Conservation (phyloP, 345 rosid genomes). For the Geranium brycei region DNA sequence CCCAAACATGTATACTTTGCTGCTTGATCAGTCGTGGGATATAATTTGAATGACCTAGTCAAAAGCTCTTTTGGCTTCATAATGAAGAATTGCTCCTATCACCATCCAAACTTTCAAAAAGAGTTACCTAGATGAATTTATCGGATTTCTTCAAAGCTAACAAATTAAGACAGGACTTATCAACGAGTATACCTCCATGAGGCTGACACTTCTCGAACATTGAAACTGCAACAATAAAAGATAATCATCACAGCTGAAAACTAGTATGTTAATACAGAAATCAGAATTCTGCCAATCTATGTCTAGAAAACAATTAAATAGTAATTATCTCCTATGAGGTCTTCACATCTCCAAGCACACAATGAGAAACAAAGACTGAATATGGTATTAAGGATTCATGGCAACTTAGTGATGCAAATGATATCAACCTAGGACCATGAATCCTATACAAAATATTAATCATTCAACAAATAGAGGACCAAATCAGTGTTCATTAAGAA, state of each 20-base stretch:
- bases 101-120: slow-evolving; percentile 6
- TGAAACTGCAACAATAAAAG: slow-evolving; percentile 42
- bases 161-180: neutral
- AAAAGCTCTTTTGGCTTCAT: slow-evolving; percentile 58
- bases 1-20: slow-evolving; percentile 67
- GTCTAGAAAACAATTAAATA: no score
- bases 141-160: neutral
- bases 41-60: slow-evolving; percentile 56
- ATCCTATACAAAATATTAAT: no score
- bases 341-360: no score
- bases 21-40: slow-evolving; percentile 77
- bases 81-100: slow-evolving; percentile 81
- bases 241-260: neutral
- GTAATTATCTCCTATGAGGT: no score
- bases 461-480: no score
- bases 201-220: slow-evolving; percentile 67
- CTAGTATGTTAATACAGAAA: no score
- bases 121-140: slow-evolving; percentile 6
- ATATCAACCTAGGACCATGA: no score
- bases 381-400: no score
- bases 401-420: no score
- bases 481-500: no score
- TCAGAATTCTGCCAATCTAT: no score
- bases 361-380: no score
- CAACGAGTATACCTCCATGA: slow-evolving; percentile 45